Base-by-base conservation (phyloP, 257 asterid species). In the Apocynum venetum region DNA sequence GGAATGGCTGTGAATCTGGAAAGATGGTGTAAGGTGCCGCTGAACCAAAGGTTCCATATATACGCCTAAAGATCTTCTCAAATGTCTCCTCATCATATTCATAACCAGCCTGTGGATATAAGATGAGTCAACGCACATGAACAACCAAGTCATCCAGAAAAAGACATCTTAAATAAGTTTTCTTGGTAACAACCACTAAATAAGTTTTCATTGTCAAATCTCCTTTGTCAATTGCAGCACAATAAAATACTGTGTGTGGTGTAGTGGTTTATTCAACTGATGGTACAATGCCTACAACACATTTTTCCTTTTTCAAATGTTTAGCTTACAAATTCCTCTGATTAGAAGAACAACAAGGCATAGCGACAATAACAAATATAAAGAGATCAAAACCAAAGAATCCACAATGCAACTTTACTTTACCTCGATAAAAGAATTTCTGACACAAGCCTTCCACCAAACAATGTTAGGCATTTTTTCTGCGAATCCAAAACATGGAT, bases 361-460 rank as follows among this genome's bases (percentile, higher is more conserved):
- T 9, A 43, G 43, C 2, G 8, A 67, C 49, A 43, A 14, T 36
- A n/a, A 10, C n/a, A 63, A 35, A 60, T 10, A 38, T 25, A 49
- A 55, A 53, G 36, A 9, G 51, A 17, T 12, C 46, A 64, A 55
- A 49, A 79, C n/a, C 31, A 17, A 74, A 77, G 20, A 72, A n/a
- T 43, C 7, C 73, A 61, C n/a, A 59, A 52, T 35, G 35, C 51
- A 77, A 63, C 31, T 40, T 56, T 66, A 35, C 68, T 84, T 82
- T 84, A 94, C 98, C 96, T 87, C 87, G 74, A 89, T 86, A 86
- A 95, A 95, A 76, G 99, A 95, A 86, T 91, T 90, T 70, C 91
- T 86, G 8, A 95, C 99, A 78, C 98, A 93, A 38, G 94, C 86
- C 88, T 89, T 95, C 99, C 98, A 93, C 99, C 99, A 95, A 46